phyloP scores from a whole-genome alignment of 441 rosid species.

The Gossypium trilobum region DNA sequence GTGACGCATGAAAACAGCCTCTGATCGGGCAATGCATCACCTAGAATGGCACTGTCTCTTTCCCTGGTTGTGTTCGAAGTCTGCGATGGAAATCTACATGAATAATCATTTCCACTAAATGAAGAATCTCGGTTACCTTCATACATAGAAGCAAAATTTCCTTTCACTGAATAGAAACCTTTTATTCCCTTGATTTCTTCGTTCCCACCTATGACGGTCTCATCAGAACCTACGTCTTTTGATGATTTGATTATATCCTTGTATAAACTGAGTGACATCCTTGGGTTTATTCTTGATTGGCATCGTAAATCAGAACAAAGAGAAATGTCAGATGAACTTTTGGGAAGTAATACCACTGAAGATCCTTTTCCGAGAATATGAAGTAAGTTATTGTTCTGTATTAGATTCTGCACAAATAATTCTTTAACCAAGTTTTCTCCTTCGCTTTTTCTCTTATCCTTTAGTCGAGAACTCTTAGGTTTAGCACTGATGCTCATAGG shows the following conservation, averaged over 20 bases:
- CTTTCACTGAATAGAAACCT: constrained; percentile 43
- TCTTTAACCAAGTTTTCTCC: constrained; percentile 79
- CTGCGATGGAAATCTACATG: constrained; percentile 14
- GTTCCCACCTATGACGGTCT: constrained; percentile 25
- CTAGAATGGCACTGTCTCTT: constrained; percentile 25
- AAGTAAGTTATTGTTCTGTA: constrained; percentile 61
- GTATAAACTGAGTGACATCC: constrained; percentile 27
- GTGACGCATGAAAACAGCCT: constrained; percentile 86
- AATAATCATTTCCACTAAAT: constrained; percentile 25
- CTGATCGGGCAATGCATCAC: constrained; percentile 66
- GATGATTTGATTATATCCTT: constrained; percentile 36
- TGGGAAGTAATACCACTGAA: constrained; percentile 68
- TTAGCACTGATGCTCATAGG: constrained; percentile 43
- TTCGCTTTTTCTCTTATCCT: constrained; percentile 84
- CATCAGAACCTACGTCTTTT: constrained; percentile 30
- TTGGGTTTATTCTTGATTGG: constrained; percentile 37
- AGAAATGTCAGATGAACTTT: constrained; percentile 63
- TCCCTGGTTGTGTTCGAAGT: constrained; percentile 19
- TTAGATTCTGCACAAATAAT: constrained; percentile 58
- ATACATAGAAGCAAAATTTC: constrained; percentile 49
- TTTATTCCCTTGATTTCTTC: constrained; percentile 30
- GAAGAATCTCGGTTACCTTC: constrained; percentile 42
- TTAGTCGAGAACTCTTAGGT: constrained; percentile 89
- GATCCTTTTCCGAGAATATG: constrained; percentile 71
- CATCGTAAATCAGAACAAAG: constrained; percentile 64